These are phyloP conservation scores for Aspergillus neoniger DNA, from an alignment of 2,329 filamentous ascomycete species.

Conservation along the genomic window DNA sequence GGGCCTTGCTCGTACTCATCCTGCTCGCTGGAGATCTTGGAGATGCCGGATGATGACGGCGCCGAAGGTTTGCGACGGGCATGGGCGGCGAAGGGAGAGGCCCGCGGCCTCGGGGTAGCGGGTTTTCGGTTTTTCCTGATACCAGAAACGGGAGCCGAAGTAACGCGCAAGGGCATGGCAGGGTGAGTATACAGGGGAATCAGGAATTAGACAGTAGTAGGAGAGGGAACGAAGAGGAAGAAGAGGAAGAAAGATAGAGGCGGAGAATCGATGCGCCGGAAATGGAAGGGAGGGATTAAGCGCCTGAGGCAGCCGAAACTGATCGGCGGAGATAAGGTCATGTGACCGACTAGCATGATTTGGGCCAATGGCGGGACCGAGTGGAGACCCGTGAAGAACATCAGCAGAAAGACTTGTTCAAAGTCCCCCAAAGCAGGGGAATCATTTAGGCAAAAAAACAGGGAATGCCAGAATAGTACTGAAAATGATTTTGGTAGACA, in stretches of 20 bases:
- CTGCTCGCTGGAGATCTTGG: conserved; percentile 27
- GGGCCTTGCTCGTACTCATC: conserved; percentile 36
- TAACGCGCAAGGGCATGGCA: conserved; percentile 51
- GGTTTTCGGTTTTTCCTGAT: conserved; percentile 44
- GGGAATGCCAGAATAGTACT: no score
- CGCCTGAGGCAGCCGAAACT: neutral
- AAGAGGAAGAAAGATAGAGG: neutral
- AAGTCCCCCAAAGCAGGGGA: no score
- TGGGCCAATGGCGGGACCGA: neutral
- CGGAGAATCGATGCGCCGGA: neutral
- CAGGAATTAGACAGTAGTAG: neutral
- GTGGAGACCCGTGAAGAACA: conserved; percentile 1
- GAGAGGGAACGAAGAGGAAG: neutral
- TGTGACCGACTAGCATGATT: neutral
- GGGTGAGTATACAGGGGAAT: neutral
- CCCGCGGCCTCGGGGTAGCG: conserved; percentile 29
- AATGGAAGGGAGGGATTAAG: neutral
- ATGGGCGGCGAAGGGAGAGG: conserved; percentile 46
- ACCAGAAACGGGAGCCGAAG: conserved; percentile 50
- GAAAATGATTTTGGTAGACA: no score
- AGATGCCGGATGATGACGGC: conserved; percentile 23
- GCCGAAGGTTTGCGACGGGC: conserved; percentile 43
- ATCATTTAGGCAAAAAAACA: no score
- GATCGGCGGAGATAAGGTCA: neutral
- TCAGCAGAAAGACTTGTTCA: neutral